phyloP scores from a whole-genome alignment of 2,329 filamentous ascomycete species.

The Chrysosporium keratinophilum region DNA sequence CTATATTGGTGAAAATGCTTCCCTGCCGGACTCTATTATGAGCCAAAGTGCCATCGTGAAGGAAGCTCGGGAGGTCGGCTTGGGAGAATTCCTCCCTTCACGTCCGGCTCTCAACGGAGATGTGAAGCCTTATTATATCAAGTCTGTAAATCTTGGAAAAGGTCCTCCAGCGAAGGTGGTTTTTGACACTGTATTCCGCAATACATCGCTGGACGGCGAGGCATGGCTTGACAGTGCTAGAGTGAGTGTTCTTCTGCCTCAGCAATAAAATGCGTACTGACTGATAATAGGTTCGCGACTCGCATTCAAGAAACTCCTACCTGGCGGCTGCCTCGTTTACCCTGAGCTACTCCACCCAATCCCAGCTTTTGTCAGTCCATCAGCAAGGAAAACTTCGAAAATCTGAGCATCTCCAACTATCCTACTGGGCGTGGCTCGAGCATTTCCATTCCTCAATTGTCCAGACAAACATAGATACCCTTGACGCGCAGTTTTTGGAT shows the following conservation, averaged over 20 bases:
- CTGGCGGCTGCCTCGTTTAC: conserved; percentile 13
- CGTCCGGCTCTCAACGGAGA: not conserved
- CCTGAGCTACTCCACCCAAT: conserved; percentile 9
- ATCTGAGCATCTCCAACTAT: conserved; percentile 5
- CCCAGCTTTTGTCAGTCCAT: conserved; percentile 8
- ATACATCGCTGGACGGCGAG: conserved; percentile 13
- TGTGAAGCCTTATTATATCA: conserved; percentile 11
- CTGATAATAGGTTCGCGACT: conserved; percentile 13
- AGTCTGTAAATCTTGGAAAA: conserved; percentile 10
- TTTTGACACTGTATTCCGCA: conserved; percentile 13
- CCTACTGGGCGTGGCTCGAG: conserved; percentile 15
- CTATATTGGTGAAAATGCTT: not conserved
- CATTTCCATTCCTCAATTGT: conserved; percentile 12
- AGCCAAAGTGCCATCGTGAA: conserved; percentile 10
- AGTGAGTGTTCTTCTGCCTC: not conserved
- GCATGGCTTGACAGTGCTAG: conserved; percentile 16
- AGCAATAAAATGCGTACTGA: not conserved
- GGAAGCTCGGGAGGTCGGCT: conserved; percentile 3
- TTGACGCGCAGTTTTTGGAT: conserved; percentile 7
- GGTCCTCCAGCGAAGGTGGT: conserved; percentile 9
- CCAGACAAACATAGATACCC: conserved; percentile 10
- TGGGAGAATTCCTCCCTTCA: conserved; percentile 2
- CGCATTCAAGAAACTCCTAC: conserved; percentile 15
- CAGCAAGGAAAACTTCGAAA: conserved; percentile 11
- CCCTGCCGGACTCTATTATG: conserved; percentile 12